phyloP scores from a whole-genome alignment of 306 rosid species.

The cucumber (Cucumis sativus) region Cucumber_9930_V3 NC_026656.2:5908501-5909000 shows the following conservation, averaged over 20 bases:
- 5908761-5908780: background rate
- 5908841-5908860: conserved; percentile 27
- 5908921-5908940: conserved; percentile 39
- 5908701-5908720: conserved; percentile 30
- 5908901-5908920: conserved; percentile 32
- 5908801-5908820: conserved; percentile 21
- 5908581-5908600: conserved; percentile 31
- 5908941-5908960: conserved; percentile 20
- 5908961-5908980: background rate
- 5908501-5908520: conserved; percentile 27
- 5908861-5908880: conserved; percentile 33
- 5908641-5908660: background rate
- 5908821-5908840: conserved; percentile 21
- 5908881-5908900: conserved; percentile 37
- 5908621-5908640: conserved; percentile 2
- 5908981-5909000: background rate
- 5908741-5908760: conserved; percentile 7
- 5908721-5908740: conserved; percentile 29
- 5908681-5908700: conserved; percentile 34
- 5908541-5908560: conserved; percentile 36
- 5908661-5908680: conserved; percentile 19
- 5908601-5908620: conserved; percentile 14
- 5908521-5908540: conserved; percentile 24
- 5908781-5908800: background rate
- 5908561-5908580: conserved; percentile 32